Base-by-base conservation (phyloP, 805 yeast genomes). In the Teunomyces tritomae region DNA sequence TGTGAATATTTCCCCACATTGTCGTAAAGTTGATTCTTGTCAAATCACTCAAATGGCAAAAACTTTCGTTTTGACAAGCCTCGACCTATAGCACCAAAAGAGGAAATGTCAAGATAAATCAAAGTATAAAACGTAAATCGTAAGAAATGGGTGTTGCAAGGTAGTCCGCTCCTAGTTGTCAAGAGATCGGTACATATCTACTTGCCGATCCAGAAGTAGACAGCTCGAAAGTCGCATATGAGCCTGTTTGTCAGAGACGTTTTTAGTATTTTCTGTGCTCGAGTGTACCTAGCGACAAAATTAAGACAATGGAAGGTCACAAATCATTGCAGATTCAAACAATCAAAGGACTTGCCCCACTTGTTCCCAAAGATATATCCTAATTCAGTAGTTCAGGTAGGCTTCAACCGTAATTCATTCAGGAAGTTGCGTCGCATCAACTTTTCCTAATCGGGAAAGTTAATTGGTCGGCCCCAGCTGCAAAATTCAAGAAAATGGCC, bases 361-460 rank as follows among this genome's bases (percentile, higher is more conserved):
- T 37, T 37, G 28, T 36, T 37, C 5, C 16, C 37, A 34, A 26
- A 24, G 8, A 17, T 11, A 16, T 43, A 10, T 14, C 45, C 45
- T 29, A 32, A 43, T 13, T 3, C 26, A 33, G 45, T 20, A 43
- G 45, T 43, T 33, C 39, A n/a, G 8, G 29, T 10, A 11, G 40
- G 17, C 40, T 11, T n/a, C 14, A 24, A 24, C 29, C 29, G 27
- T 37, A 24, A 11, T 37, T 37, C 29, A 26, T n/a, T 20, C n/a
- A 29, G 9, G 17, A 14, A 14, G 24, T 30, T 10, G 20, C 26
- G 33, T 28, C 47, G 26, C 36, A 28, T 30, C n/a, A 26, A 30
- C 41, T 33, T 47, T 44, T 28, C 50, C 50, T 40, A 44, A 40
- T 48, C 37, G 41, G 50, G 50, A 32, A 48, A 48, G 26, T 16